phyloP scores from a whole-genome alignment of 257 asterid genomes.

The Salvia hispanica region DNA sequence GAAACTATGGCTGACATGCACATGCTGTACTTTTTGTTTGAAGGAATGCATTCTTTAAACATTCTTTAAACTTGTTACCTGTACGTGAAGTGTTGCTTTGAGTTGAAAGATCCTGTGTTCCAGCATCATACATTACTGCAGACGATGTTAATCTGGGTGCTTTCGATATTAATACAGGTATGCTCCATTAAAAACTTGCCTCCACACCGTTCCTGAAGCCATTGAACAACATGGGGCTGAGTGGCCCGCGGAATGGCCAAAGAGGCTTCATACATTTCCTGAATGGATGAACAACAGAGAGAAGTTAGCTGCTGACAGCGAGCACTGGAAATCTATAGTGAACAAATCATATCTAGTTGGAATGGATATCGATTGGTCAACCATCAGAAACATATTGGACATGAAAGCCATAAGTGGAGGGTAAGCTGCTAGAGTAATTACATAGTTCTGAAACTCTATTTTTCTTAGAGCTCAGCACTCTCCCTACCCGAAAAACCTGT shows the following conservation, averaged over 20 bases:
- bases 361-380: conserved; percentile 87
- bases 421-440: conserved; percentile 44
- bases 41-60: not conserved
- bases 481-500: not conserved
- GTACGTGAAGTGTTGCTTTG: not conserved
- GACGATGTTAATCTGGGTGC: not conserved
- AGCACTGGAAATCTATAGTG: conserved; percentile 81
- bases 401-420: conserved; percentile 97
- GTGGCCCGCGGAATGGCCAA: conserved; percentile 98
- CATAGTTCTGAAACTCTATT: not conserved
- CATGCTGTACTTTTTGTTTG: not conserved
- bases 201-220: conserved; percentile 71
- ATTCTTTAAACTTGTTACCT: not conserved
- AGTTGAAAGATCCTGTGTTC: not conserved
- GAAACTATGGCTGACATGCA: not conserved
- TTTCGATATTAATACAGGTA: conserved; percentile 50
- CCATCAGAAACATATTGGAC: conserved; percentile 81
- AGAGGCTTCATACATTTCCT: conserved; percentile 80
- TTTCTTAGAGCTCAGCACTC: not conserved
- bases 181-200: conserved; percentile 60
- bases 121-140: not conserved
- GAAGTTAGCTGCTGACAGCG: conserved; percentile 64
- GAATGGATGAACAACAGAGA: conserved; percentile 82
- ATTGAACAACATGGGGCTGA: conserved; percentile 92
- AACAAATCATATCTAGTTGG: conserved; percentile 79